Conservation (phyloP, 2,329 filamentous ascomycete genomes). For the Colletotrichum acutatum region DNA sequence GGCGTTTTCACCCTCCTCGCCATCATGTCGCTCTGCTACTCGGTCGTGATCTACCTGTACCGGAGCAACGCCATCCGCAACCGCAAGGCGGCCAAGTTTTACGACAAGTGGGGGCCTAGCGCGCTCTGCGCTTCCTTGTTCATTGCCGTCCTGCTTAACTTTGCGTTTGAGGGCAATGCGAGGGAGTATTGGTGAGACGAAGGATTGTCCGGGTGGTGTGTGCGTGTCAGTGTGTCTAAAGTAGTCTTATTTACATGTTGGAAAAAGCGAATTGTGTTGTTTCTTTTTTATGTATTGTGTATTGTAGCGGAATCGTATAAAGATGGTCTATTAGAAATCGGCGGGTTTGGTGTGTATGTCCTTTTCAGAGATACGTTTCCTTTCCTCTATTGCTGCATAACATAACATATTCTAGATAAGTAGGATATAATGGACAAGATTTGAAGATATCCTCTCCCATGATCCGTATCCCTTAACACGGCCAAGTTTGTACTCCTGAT, state of each 20-base stretch:
- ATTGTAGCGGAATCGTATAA: neutral
- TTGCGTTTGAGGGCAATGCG: conserved; percentile 79
- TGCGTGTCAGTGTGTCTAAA: neutral
- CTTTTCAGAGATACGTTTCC: neutral
- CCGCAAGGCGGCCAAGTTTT: conserved; percentile 87
- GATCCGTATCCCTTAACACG: too few relatives aligned
- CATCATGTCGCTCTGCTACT: conserved; percentile 82
- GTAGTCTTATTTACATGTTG: neutral
- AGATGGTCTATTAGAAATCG: neutral
- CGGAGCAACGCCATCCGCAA: conserved; percentile 86
- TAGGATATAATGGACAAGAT: too few relatives aligned
- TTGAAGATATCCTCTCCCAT: too few relatives aligned
- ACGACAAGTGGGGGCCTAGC: conserved; percentile 88
- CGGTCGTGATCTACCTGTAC: conserved; percentile 86
- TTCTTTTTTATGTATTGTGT: neutral
- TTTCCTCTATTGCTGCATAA: too few relatives aligned
- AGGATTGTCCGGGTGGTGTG: neutral
- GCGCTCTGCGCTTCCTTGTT: conserved; percentile 80
- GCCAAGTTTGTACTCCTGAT: too few relatives aligned
- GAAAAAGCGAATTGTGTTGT: neutral
- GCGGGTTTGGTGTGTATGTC: neutral
- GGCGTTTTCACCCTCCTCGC: conserved; percentile 87
- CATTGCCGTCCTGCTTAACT: conserved; percentile 80
- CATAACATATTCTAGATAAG: too few relatives aligned
- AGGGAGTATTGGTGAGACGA: conserved; percentile 60